Evolutionary conservation across 176 grass and related monocot species (phyloP).

Genomic region (Oropetium thomaeum): DNA sequence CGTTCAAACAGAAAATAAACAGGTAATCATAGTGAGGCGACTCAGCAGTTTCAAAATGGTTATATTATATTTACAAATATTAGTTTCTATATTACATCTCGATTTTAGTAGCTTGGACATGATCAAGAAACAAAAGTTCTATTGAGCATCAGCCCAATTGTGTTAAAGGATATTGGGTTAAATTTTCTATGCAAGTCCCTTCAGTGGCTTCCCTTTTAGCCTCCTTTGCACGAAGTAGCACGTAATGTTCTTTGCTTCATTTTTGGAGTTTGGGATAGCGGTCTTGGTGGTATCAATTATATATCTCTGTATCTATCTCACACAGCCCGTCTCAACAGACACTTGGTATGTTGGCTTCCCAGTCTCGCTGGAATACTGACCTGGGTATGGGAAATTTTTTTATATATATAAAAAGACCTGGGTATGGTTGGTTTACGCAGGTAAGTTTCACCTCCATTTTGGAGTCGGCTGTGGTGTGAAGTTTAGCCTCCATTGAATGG

Average conservation of each 20-base stretch:
- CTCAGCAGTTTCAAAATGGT: background rate
- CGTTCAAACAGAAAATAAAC: background rate
- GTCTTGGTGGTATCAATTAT: background rate
- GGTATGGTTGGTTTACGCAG: background rate
- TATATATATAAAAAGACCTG: too few relatives aligned
- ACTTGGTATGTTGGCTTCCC: slow-evolving; percentile 10
- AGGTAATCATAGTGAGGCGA: background rate
- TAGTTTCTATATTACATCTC: background rate
- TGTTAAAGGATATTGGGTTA: background rate
- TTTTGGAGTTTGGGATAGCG: background rate
- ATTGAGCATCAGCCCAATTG: background rate
- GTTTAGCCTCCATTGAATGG: slow-evolving; percentile 23
- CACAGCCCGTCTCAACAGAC: background rate
- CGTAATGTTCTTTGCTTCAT: slow-evolving; percentile 21
- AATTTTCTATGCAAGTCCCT: background rate
- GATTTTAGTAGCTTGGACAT: background rate
- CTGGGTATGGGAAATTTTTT: background rate
- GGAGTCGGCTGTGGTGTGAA: background rate
- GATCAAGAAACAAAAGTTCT: background rate
- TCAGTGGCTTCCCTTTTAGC: background rate
- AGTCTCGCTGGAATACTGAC: background rate
- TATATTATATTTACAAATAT: background rate
- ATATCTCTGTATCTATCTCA: background rate
- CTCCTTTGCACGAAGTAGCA: background rate
- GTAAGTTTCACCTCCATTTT: slow-evolving; percentile 5